Evolutionary conservation across 225 moss, liverwort and hornwort species (phyloP).

Genomic region (Marchantia polymorpha): DNA sequence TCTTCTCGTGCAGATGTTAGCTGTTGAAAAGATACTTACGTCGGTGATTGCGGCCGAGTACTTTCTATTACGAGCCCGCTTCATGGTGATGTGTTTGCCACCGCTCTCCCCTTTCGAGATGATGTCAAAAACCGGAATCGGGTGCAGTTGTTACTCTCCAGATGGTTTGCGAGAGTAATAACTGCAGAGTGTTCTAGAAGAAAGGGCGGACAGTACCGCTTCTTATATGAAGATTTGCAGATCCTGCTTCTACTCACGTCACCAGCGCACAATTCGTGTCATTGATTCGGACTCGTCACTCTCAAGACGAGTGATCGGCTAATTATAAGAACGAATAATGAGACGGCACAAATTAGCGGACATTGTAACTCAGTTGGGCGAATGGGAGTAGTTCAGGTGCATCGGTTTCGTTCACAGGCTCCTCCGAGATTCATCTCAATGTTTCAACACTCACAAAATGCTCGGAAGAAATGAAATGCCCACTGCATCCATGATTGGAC

Average conservation of each 20-base stretch:
- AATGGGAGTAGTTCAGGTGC: background rate
- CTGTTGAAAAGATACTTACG: background rate
- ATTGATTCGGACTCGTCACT: background rate
- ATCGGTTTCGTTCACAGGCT: too few relatives aligned
- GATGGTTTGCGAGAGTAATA: background rate
- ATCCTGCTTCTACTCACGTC: too few relatives aligned
- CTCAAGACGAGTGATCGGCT: background rate
- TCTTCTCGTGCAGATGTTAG: too few relatives aligned
- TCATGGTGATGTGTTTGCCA: background rate
- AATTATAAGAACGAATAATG: background rate
- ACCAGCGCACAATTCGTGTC: background rate
- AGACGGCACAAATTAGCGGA: background rate
- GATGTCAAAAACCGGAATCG: background rate
- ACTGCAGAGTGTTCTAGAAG: background rate
- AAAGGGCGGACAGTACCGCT: too few relatives aligned
- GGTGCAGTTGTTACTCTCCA: background rate
- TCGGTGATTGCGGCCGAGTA: background rate
- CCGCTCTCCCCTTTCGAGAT: background rate
- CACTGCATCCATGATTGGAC: background rate
- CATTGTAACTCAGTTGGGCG: background rate
- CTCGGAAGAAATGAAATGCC: background rate
- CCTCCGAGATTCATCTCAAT: too few relatives aligned
- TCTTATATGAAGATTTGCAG: too few relatives aligned
- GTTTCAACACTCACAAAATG: background rate
- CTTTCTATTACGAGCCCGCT: background rate